Evolutionary conservation across 352 stramenopile genomes (phyloP).

Genomic region (Phytophthora agathidicida): DNA sequence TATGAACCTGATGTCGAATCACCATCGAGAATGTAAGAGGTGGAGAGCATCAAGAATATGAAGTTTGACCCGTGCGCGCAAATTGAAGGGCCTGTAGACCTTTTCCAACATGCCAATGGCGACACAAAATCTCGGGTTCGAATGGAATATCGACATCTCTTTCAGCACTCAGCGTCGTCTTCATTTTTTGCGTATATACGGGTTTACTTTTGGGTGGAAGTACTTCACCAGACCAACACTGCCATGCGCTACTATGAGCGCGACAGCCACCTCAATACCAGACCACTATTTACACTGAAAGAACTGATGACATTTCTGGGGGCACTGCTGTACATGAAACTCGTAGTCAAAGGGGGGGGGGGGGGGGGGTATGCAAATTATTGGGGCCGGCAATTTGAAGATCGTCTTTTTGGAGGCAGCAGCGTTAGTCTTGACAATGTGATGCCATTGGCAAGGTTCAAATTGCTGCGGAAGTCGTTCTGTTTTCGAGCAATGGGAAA

Average conservation of each 20-base stretch:
- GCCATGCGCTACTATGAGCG: no score
- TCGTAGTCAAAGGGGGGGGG: conserved; percentile 29
- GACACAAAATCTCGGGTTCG: conserved; percentile 5
- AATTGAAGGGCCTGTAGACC: not conserved
- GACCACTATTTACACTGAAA: conserved; percentile 7
- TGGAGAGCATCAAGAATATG: conserved; percentile 8
- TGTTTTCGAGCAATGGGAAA: no score
- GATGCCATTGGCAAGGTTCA: conserved; percentile 33
- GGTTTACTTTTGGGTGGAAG: conserved; percentile 11
- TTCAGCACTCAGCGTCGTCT: conserved; percentile 26
- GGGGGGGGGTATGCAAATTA: conserved; percentile 34
- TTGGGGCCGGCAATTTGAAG: conserved; percentile 27
- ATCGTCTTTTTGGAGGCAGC: conserved; percentile 14
- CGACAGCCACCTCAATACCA: no score
- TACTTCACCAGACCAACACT: conserved; percentile 6
- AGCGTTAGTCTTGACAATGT: conserved; percentile 8
- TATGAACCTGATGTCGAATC: no score
- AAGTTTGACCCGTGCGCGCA: not conserved
- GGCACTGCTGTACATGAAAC: conserved; percentile 32
- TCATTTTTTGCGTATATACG: conserved; percentile 39
- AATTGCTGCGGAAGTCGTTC: conserved; percentile 16
- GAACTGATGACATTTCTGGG: conserved; percentile 43
- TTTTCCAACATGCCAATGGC: not conserved
- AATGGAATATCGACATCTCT: conserved; percentile 8
- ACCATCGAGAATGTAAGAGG: conserved; percentile 3